These are phyloP conservation scores for Melaleuca alternifolia DNA, from an alignment of 345 rosid genomes.

Conservation along the genomic window DNA sequence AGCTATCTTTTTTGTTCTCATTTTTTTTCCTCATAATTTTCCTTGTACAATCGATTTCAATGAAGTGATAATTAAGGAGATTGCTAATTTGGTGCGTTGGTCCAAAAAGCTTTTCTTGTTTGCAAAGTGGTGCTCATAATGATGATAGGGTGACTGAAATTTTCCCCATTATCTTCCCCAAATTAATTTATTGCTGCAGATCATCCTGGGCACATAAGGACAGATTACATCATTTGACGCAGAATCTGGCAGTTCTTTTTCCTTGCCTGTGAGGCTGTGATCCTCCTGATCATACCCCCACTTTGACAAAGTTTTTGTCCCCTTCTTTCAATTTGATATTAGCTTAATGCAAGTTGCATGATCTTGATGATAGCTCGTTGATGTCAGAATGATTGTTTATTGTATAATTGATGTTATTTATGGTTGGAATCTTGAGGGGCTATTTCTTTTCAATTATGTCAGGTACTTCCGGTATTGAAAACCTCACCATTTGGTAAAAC, in stretches of 20 bases:
- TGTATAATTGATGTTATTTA: background rate
- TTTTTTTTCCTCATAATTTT: background rate
- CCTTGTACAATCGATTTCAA: slow-evolving; percentile 6
- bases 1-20: background rate
- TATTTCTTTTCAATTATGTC: background rate
- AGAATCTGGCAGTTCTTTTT: slow-evolving; percentile 6
- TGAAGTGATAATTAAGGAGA: slow-evolving; percentile 7
- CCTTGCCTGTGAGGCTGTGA: background rate
- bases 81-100: background rate
- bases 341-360: background rate
- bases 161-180: background rate
- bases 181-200: background rate
- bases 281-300: background rate
- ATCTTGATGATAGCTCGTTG: background rate
- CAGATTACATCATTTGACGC: slow-evolving; percentile 3
- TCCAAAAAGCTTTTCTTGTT: background rate
- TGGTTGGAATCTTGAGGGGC: background rate
- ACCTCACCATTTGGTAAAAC: background rate
- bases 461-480: background rate
- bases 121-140: background rate
- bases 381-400: background rate
- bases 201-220: background rate
- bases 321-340: background rate
- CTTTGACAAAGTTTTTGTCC: background rate
- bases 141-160: background rate